Base-by-base conservation (phyloP, 192 early-diverging fungal genomes). In the Spizellomyces sp. region DNA sequence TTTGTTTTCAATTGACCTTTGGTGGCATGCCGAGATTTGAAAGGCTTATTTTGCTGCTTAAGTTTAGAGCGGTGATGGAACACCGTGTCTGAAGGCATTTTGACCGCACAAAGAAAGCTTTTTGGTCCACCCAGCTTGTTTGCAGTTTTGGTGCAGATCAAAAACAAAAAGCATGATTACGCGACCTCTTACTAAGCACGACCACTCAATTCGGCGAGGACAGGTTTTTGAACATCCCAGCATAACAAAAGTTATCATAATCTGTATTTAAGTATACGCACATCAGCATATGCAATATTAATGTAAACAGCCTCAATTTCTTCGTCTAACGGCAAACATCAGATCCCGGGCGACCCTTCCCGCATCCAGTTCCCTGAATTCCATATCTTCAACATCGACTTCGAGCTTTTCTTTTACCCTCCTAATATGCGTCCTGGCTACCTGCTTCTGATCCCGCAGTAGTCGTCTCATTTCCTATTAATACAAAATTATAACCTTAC, bases 41-140 rank as follows among this genome's bases (percentile, higher is more conserved):
- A 99, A 63, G 90, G 88, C 80, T 98, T 99, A 89, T 99, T 96
- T 70, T 83, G 85, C 80, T 96, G 93, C 83, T 95, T 96, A 62
- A 94, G 83, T 41, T 88, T 83, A 65, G 93, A 84, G 46, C 93
- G 80, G 75, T 93, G 89, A 15, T 66, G 66, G 67, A 67, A 67
- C 14, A 14, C 21, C 15, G 42, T 45, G 19, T 70, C 69, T 19
- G 17, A 41, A 3, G 59, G 17, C 59, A 61, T 61, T 42, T 61
- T 61, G 12, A 19, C 50, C 4, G 12, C 0, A n/a, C 14, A 12
- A 54, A 0, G 17, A n/a, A n/a, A 2, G 4, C 50, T n/a, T n/a
- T 54, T 54, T 54, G 12, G 50, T 12, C 50, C 14, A 54, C 12
- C 17, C 14, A 12, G 50, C 1, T 4, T n/a, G 17, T 19, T 54